Conservation (phyloP, 257 asterid species). For the Fraxinus anomala region DNA sequence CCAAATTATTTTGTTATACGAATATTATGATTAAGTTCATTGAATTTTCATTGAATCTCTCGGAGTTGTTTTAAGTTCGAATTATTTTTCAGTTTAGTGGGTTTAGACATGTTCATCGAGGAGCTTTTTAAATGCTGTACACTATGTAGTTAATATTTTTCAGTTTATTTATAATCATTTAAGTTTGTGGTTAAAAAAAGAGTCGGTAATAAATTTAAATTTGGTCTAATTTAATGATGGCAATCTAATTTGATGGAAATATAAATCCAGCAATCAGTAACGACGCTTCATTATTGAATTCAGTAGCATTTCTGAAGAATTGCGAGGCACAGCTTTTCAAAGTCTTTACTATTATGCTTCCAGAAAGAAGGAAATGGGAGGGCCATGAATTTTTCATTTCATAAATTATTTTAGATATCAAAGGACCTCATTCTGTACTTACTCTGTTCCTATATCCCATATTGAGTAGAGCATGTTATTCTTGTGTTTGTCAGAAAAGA, state of each 20-base stretch:
- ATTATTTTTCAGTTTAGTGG: not conserved
- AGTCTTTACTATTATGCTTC: not conserved
- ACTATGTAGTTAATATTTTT: not conserved
- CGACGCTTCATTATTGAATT: not conserved
- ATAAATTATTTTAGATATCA: not conserved
- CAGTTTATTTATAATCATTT: constrained; percentile 1
- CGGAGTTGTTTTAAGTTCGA: not conserved
- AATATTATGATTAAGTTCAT: not conserved
- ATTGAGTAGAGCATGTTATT: constrained; percentile 1
- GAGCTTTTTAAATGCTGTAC: not conserved
- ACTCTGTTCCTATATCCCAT: not conserved
- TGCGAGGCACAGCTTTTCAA: not conserved
- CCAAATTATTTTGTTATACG: not conserved
- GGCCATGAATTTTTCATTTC: not conserved
- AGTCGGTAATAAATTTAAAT: not conserved
- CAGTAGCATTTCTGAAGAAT: not conserved
- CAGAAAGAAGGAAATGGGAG: not conserved
- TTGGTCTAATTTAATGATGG: not conserved
- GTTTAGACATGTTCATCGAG: not conserved
- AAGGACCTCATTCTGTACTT: not conserved
- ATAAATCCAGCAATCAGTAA: not conserved
- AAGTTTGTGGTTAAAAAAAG: not conserved
- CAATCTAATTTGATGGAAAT: not conserved
- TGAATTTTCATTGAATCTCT: not conserved
- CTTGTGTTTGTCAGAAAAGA: constrained; percentile 28